Conservation (phyloP, 2,329 filamentous ascomycete genomes). For the Colletotrichum liriopes region DNA sequence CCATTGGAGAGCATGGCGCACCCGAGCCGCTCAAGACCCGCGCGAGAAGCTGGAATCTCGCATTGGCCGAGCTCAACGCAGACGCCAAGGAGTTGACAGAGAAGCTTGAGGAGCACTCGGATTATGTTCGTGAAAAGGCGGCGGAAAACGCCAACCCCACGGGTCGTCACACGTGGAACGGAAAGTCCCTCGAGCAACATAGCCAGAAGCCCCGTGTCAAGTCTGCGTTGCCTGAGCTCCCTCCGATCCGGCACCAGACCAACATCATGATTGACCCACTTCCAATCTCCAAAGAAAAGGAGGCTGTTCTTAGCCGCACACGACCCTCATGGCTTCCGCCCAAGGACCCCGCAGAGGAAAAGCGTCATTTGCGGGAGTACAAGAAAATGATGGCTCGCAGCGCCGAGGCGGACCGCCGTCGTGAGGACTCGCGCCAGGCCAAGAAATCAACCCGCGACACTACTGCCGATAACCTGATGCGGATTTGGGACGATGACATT, state of each 20-base stretch:
- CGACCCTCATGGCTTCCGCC: slow-evolving; percentile 88
- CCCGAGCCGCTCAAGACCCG: slow-evolving; percentile 66
- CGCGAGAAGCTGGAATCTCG: slow-evolving; percentile 83
- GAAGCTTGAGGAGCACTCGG: slow-evolving; percentile 84
- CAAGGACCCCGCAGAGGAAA: slow-evolving; percentile 92
- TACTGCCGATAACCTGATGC: slow-evolving; percentile 68
- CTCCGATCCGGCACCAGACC: slow-evolving; percentile 75
- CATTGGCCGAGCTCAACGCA: slow-evolving; percentile 76
- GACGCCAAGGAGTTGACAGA: slow-evolving; percentile 84
- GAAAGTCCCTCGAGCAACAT: slow-evolving; percentile 44
- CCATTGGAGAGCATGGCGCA: slow-evolving; percentile 48
- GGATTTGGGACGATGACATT: slow-evolving; percentile 83
- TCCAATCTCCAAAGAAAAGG: slow-evolving; percentile 88
- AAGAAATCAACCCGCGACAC: slow-evolving; percentile 70
- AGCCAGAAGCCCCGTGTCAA: slow-evolving; percentile 69
- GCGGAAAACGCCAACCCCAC: slow-evolving; percentile 44
- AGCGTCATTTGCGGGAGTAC: slow-evolving; percentile 87
- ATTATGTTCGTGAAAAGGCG: slow-evolving; percentile 52
- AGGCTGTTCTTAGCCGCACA: slow-evolving; percentile 85
- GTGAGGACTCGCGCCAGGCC: slow-evolving; percentile 66
- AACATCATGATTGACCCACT: slow-evolving; percentile 90
- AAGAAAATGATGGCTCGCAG: slow-evolving; percentile 84
- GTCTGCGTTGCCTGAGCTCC: slow-evolving; percentile 78
- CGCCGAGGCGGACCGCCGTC: slow-evolving; percentile 72
- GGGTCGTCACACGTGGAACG: slow-evolving; percentile 58